A percentile compares a stretch with the other conserved stretches of the same genome.
Evolutionary conservation across 345 rosid species (phyloP).

Genomic region (Populus deltoides): DNA sequence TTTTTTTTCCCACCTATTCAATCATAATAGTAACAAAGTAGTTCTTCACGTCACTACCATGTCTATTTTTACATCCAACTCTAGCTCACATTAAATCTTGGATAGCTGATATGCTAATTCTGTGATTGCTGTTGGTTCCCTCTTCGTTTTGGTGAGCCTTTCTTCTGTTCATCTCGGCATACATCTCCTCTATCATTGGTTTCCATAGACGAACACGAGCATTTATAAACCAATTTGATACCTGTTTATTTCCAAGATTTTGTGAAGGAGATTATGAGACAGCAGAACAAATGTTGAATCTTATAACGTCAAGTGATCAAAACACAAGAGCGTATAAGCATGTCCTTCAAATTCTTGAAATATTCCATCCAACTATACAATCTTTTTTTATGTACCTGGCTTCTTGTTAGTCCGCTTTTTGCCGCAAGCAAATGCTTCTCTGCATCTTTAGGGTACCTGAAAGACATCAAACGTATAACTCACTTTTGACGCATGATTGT

Average conservation of each 20-base stretch:
- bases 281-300: background rate
- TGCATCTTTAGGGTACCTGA: slow-evolving; percentile 93
- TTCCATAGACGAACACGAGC: slow-evolving; percentile 98
- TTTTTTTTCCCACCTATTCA: background rate
- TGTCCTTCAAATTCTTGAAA: background rate
- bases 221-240: slow-evolving; percentile 96
- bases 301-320: background rate
- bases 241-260: slow-evolving; percentile 36
- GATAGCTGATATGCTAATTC: slow-evolving; percentile 27
- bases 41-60: background rate
- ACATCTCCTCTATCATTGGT: slow-evolving; percentile 98
- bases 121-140: slow-evolving; percentile 28
- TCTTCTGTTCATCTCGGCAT: slow-evolving; percentile 73
- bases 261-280: background rate
- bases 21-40: background rate
- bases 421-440: slow-evolving; percentile 92
- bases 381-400: slow-evolving; percentile 55
- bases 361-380: background rate
- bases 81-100: slow-evolving; percentile 29
- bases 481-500: background rate
- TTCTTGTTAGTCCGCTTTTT: slow-evolving; percentile 90
- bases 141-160: slow-evolving; percentile 34
- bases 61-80: background rate
- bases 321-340: background rate
- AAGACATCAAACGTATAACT: background rate